These are phyloP conservation scores for Botrytis deweyae DNA, from an alignment of 2,329 filamentous ascomycete genomes.

Conservation along the genomic window DNA sequence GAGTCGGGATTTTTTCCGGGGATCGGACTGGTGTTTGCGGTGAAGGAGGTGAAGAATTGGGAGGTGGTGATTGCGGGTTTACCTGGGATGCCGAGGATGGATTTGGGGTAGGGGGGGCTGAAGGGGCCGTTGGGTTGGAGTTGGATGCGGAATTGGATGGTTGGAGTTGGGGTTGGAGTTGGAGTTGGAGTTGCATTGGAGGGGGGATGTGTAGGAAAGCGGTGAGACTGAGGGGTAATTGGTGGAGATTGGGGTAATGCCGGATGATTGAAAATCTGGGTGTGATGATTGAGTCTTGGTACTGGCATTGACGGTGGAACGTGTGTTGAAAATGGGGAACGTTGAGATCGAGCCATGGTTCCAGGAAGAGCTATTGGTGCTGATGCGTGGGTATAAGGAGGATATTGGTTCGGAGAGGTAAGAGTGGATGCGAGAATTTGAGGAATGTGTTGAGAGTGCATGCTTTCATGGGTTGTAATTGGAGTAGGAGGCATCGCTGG, in stretches of 20 bases:
- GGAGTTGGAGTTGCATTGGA: neutral
- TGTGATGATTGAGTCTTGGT: neutral
- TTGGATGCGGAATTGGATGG: constrained; percentile 7
- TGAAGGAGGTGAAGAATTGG: neutral
- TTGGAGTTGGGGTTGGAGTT: neutral
- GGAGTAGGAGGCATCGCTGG: neutral
- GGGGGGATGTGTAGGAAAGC: no score
- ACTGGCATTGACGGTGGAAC: neutral
- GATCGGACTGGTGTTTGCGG: neutral
- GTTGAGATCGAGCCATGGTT: neutral
- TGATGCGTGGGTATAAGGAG: neutral
- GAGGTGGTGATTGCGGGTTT: neutral
- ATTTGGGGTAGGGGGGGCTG: neutral
- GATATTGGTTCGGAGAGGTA: neutral
- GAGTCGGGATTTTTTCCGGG: neutral
- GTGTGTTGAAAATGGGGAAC: neutral
- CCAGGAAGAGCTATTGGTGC: neutral
- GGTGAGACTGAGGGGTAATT: neutral
- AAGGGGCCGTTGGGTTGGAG: neutral
- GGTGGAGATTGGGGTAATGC: neutral
- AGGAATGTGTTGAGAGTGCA: neutral
- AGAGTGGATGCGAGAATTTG: neutral
- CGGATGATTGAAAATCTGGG: neutral
- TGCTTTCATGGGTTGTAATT: neutral
- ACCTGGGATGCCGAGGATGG: neutral